These are phyloP conservation scores for Cyberlindnera galapagoensis DNA, from an alignment of 805 yeast species.

Conservation along the genomic window DNA sequence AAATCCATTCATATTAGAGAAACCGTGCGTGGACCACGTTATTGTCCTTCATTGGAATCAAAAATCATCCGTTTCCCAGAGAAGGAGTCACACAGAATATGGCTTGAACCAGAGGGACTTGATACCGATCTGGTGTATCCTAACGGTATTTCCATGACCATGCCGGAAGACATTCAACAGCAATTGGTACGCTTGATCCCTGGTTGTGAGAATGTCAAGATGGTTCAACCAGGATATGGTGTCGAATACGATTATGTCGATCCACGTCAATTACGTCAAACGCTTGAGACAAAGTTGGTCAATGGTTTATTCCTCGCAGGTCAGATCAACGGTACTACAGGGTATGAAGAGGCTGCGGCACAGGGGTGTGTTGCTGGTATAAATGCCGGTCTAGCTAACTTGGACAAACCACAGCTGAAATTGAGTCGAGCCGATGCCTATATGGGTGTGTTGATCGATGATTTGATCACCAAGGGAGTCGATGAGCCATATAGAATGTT, in stretches of 20 bases:
- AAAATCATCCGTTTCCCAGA: conserved; percentile 77
- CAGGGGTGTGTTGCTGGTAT: conserved; percentile 96
- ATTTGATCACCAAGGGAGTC: conserved; percentile 90
- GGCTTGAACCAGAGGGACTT: conserved; percentile 97
- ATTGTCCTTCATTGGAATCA: conserved; percentile 95
- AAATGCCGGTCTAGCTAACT: conserved; percentile 70
- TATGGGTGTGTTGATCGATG: conserved; percentile 89
- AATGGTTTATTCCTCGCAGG: conserved; percentile 86
- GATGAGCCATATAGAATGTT: conserved; percentile 98
- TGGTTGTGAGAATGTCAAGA: conserved; percentile 82
- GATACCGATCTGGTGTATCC: conserved; percentile 88
- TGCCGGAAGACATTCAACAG: conserved; percentile 91
- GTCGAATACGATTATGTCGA: conserved; percentile 96
- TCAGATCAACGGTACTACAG: conserved; percentile 97
- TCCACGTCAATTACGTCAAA: conserved; percentile 75
- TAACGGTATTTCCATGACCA: conserved; percentile 90
- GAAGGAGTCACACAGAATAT: conserved; percentile 69
- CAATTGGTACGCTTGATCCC: conserved; percentile 69
- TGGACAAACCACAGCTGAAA: conserved; percentile 37
- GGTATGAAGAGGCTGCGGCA: conserved; percentile 98
- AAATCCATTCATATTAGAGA: conserved; percentile 87
- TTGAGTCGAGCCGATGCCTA: conserved; percentile 79
- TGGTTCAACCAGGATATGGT: conserved; percentile 97
- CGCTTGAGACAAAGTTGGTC: conserved; percentile 76
- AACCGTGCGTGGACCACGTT: conserved; percentile 92